Base-by-base conservation (phyloP, 176 grass and related monocot species). In the Luzula sylvatica region DNA sequence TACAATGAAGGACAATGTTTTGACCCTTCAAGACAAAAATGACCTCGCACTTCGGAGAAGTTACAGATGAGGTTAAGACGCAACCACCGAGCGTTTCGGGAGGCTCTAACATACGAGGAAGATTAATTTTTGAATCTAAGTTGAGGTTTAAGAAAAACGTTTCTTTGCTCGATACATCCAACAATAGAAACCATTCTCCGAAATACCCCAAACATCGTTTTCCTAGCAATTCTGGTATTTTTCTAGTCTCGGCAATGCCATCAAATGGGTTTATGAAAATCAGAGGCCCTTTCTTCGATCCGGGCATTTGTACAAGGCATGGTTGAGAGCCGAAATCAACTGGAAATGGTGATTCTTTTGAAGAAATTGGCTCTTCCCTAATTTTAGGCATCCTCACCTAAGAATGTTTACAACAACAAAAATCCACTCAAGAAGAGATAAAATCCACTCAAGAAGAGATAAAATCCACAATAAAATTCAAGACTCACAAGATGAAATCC, bases 91-190 rank as follows among this genome's bases (percentile, higher is more conserved):
- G 56, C 20, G 38, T 42, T 40, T 60, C 38, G 1, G 42, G 15
- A 1, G 38, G 38, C 20, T 60, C 56, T 14, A 1, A 11, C 56
- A 60, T 26, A 8, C 30, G 11, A 23, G 56, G 30, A 26, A 60
- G 38, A 14, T 16, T 2, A 13, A 60, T 60, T 60, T 60, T 8
- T 15, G 20, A 12, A 60, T n/a, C 5, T 17, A 40, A 60, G 20
- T 6, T 44, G 19, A 43, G 56, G 38, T 43, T 26, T 40, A 60
- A 44, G 32, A 60, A 32, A 43, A 40, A 60, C 56, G 42, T 60
- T 43, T 40, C 56, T 11, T 60, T 44, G 21, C 30, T 23, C 38
- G 38, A 23, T 60, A 20, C 15, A 12, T 60, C 20, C 2, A 44
- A 14, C 20, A 60, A 23, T 5, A 60, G 56, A 23, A 60, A 9